Base-by-base conservation (phyloP, 495 filamentous ascomycete genomes). In the Acidiella bohemica region DNA sequence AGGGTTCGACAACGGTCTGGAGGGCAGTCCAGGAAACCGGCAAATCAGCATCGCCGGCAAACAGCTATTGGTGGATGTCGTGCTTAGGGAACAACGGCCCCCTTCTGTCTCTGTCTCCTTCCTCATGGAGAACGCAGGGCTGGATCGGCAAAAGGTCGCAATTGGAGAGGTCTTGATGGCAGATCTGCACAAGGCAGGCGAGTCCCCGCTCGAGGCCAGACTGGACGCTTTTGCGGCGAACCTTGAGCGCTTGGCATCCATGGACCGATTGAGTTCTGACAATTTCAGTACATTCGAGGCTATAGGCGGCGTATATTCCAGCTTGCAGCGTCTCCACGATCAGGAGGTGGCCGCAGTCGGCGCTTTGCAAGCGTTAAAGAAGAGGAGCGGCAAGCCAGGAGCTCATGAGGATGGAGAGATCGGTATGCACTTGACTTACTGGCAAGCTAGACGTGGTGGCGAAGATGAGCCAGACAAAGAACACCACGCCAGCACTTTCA, bases 201-300 rank as follows among this genome's bases (percentile, higher is more conserved):
- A 53, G 1, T 56, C 59, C 22, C 44, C 55, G 26, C 47, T 55
- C 12, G 71, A 69, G 60, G 80, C 75, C 44, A 71, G 64, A 21
- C 62, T 93, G 17, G 70, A 75, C 16, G 62, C 63, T 3, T 96
- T 96, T 56, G 75, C 80, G 14, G 70, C 66, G 29, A 95, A 94
- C 59, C 62, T 97, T 32, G 78, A 83, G 51, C 72, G 79, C 46
- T 63, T 96, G 29, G 79, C 81, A 1, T 69, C 65, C 6, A 65
- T 92, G 46, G 90, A 97, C 55, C 78, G 74, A 49, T 67, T 94
- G 44, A 88, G 87, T 57, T 63, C 63, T 5, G 78, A 77, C 23
- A 73, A 73, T 16, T 66, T 94, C 8, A 90, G 87, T 49, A 85
- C 90, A 58, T 84, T 86, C 54, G 83, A 90, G 58, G 90, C 86